These are phyloP conservation scores for Penicillium corylophilum DNA, from an alignment of 2,329 filamentous ascomycete species.

Conservation along the genomic window DNA sequence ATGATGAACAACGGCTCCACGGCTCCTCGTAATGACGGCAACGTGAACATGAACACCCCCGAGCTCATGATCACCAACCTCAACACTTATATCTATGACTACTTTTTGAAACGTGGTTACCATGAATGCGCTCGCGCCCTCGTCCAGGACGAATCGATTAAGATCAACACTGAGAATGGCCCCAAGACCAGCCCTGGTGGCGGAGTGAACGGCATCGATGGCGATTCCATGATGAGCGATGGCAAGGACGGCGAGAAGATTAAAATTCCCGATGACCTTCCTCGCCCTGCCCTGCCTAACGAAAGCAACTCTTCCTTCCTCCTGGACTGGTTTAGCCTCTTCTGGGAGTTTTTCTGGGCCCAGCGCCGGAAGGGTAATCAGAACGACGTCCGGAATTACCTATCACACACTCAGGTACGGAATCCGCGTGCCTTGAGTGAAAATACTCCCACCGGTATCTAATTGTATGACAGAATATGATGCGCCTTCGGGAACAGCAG, in stretches of 20 bases:
- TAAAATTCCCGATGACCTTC: slow-evolving; percentile 78
- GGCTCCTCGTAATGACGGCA: slow-evolving; percentile 44
- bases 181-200: slow-evolving; percentile 68
- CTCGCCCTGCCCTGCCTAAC: slow-evolving; percentile 60
- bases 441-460: not conserved
- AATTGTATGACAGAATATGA: slow-evolving; percentile 52
- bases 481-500: slow-evolving; percentile 70
- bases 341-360: slow-evolving; percentile 92
- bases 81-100: slow-evolving; percentile 69
- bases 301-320: slow-evolving; percentile 71
- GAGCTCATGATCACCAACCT: slow-evolving; percentile 46
- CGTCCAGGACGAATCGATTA: slow-evolving; percentile 59
- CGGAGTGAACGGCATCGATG: slow-evolving; percentile 70
- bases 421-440: slow-evolving; percentile 16
- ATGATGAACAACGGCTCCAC: slow-evolving; percentile 55
- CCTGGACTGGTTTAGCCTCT: slow-evolving; percentile 96
- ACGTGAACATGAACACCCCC: slow-evolving; percentile 42
- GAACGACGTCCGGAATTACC: slow-evolving; percentile 69
- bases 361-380: slow-evolving; percentile 69
- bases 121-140: slow-evolving; percentile 78
- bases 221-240: slow-evolving; percentile 80
- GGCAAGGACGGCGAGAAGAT: slow-evolving; percentile 71
- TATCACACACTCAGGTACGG: slow-evolving; percentile 74
- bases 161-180: slow-evolving; percentile 57
- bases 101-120: slow-evolving; percentile 81